Conservation (phyloP, 768 basidiomycete genomes). For the Russula emetica region DNA sequence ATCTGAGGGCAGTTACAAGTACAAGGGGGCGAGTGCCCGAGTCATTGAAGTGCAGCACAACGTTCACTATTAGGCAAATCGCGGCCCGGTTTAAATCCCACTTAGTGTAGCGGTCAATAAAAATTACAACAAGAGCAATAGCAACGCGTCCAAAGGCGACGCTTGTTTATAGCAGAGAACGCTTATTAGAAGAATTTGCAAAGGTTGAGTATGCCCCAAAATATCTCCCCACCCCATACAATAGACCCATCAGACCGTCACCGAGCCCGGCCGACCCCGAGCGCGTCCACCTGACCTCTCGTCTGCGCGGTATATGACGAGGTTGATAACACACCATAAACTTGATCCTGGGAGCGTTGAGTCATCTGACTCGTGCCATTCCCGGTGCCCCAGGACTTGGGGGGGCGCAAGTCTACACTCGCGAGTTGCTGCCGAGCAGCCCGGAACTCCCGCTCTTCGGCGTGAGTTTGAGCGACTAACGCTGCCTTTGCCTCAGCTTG, state of each 20-base stretch:
- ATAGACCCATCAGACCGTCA: conserved; percentile 10
- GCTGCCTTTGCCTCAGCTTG: conserved; percentile 81
- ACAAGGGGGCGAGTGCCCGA: conserved; percentile 18
- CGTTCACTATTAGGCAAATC: conserved; percentile 1
- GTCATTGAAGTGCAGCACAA: conserved; percentile 6
- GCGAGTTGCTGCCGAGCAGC: conserved; percentile 76
- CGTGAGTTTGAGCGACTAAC: conserved; percentile 70
- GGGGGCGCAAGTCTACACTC: conserved; percentile 68
- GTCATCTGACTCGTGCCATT: conserved; percentile 19
- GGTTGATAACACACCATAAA: conserved; percentile 17
- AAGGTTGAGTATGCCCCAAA: conserved; percentile 6
- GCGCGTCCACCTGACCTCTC: conserved; percentile 29
- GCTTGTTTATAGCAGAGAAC: conserved; percentile 7
- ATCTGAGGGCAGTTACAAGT: conserved; percentile 42
- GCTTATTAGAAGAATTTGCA: conserved; percentile 8
- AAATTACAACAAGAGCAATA: conserved; percentile 11
- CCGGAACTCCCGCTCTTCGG: conserved; percentile 78
- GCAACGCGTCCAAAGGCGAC: conserved; percentile 15
- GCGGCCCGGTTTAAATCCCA: conserved; percentile 16
- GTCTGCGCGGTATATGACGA: conserved; percentile 19
- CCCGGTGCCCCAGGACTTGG: conserved; percentile 64
- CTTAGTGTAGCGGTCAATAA: not conserved
- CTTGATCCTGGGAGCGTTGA: conserved; percentile 25
- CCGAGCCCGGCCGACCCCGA: conserved; percentile 25
- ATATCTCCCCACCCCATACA: conserved; percentile 1